phyloP scores from a whole-genome alignment of 495 filamentous ascomycete genomes.

The Aspergillus ostianus region DNA sequence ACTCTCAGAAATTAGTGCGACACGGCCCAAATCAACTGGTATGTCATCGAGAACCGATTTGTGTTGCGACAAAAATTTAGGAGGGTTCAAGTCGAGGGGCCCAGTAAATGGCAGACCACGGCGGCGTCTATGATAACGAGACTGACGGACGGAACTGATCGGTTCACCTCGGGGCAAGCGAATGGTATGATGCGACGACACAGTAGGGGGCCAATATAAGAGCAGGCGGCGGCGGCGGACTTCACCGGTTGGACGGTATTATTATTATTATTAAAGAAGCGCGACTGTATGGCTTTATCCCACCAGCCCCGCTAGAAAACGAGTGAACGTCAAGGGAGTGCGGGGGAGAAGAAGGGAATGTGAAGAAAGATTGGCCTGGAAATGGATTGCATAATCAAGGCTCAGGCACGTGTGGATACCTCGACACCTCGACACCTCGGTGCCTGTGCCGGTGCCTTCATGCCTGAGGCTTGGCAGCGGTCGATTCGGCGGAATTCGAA shows the following conservation, averaged over 20 bases:
- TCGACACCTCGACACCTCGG: neutral
- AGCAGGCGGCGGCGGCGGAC: neutral
- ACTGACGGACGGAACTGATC: neutral
- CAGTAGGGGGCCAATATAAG: neutral
- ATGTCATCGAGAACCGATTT: neutral
- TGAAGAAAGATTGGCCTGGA: neutral
- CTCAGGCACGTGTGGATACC: neutral
- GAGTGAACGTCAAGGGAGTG: neutral
- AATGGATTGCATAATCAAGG: neutral
- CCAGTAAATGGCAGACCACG: neutral
- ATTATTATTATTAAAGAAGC: neutral
- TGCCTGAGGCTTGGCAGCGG: slow-evolving; percentile 14
- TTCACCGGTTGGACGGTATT: neutral
- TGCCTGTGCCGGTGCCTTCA: slow-evolving; percentile 9
- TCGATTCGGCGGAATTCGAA: slow-evolving; percentile 8
- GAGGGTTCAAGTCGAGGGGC: neutral
- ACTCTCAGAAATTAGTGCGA: neutral
- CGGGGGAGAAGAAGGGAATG: neutral
- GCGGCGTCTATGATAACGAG: neutral
- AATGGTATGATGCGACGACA: neutral
- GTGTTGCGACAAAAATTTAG: neutral
- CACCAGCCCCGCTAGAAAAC: neutral
- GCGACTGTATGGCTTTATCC: neutral
- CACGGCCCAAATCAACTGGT: neutral
- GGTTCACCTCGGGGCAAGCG: neutral